Evolutionary conservation across 2,329 filamentous ascomycete genomes (phyloP).

Genomic region (Aspergillus sp.): DNA sequence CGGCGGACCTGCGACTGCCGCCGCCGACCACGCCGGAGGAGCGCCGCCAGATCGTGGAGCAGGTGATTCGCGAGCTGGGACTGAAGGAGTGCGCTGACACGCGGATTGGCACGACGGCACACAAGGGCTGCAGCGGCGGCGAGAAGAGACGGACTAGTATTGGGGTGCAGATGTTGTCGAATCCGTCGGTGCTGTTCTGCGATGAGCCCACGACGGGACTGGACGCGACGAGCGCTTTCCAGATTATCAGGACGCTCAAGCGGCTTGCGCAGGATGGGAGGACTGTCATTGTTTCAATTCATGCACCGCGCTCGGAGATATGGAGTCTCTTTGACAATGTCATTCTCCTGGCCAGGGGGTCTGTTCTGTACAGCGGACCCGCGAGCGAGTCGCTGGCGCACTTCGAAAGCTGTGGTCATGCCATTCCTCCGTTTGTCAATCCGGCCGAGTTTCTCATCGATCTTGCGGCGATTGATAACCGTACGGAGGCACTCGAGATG

Average conservation of each 20-base stretch:
- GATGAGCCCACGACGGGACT: slow-evolving; percentile 74
- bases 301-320: slow-evolving; percentile 75
- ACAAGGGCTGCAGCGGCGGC: slow-evolving; percentile 74
- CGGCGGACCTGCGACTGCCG: slow-evolving; percentile 68
- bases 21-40: slow-evolving; percentile 59
- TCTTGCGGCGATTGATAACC: slow-evolving; percentile 69
- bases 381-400: slow-evolving; percentile 59
- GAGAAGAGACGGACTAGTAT: slow-evolving; percentile 76
- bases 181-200: slow-evolving; percentile 73
- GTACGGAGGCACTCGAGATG: slow-evolving; percentile 63
- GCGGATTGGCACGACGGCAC: slow-evolving; percentile 66
- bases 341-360: slow-evolving; percentile 65
- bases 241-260: slow-evolving; percentile 69
- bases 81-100: slow-evolving; percentile 76
- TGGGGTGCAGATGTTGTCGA: slow-evolving; percentile 74
- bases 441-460: slow-evolving; percentile 76
- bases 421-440: slow-evolving; percentile 69
- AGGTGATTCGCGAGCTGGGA: slow-evolving; percentile 72
- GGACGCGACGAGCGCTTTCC: slow-evolving; percentile 73
- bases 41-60: slow-evolving; percentile 64
- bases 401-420: slow-evolving; percentile 60
- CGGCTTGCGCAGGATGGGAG: slow-evolving; percentile 64
- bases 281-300: slow-evolving; percentile 71
- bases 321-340: slow-evolving; percentile 74
- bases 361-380: slow-evolving; percentile 65